Conservation (phyloP, 108 stramenopile genomes). For the Discostella pseudostelligera region DNA sequence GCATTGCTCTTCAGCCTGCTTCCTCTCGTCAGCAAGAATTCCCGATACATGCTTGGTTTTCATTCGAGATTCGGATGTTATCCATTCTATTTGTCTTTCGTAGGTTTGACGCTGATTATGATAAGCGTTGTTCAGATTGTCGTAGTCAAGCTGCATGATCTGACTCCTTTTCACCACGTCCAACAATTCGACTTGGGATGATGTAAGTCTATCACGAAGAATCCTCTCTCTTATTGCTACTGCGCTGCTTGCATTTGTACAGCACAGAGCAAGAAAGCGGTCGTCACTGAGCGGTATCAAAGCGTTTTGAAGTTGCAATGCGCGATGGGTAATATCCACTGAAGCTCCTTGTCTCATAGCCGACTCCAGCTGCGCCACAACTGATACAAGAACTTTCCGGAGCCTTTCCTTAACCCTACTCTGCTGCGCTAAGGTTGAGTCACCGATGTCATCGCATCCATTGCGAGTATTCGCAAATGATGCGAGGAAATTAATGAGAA, state of each 20-base stretch:
- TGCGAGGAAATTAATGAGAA: conserved; percentile 14
- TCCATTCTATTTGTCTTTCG: conserved; percentile 34
- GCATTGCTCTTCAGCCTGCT: conserved; percentile 29
- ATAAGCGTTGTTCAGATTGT: conserved; percentile 18
- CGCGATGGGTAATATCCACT: conserved; percentile 40
- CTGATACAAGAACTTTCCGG: background rate
- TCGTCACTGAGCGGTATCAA: conserved; percentile 16
- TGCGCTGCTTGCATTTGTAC: conserved; percentile 19
- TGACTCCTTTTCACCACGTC: conserved; percentile 10
- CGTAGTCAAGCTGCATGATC: conserved; percentile 21
- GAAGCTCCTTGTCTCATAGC: conserved; percentile 40
- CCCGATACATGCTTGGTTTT: conserved; percentile 14
- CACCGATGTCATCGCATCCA: background rate
- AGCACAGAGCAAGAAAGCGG: conserved; percentile 23
- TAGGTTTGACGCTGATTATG: conserved; percentile 30
- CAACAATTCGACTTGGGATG: conserved; percentile 9
- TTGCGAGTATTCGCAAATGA: conserved; percentile 8
- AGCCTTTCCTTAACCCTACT: conserved; percentile 11
- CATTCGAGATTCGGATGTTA: conserved; percentile 24
- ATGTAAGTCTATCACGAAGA: conserved; percentile 19
- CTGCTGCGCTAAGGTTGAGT: conserved; percentile 5
- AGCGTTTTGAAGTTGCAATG: conserved; percentile 34
- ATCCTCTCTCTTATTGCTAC: conserved; percentile 7
- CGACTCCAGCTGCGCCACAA: conserved; percentile 15
- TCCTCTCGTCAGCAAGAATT: conserved; percentile 33